These are phyloP conservation scores for Tilletiaria anomala DNA, from an alignment of 1,284 basidiomycete species.

Conservation along the genomic window DNA sequence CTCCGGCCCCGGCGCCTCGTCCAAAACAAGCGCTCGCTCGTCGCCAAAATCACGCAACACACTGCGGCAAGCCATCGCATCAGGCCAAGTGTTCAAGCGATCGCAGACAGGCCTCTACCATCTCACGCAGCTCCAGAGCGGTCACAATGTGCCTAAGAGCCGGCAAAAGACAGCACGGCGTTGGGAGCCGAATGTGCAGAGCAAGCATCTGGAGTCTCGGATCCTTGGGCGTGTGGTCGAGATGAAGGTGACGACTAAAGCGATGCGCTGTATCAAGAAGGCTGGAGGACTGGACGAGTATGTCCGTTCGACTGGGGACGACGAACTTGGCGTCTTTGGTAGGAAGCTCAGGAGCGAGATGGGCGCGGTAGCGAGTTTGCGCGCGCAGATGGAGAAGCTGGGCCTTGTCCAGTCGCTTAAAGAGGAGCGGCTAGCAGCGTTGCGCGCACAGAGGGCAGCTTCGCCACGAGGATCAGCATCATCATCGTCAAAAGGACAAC, in stretches of 20 bases:
- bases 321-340: conserved; percentile 27
- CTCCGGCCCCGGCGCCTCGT: conserved; percentile 26
- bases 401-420: background rate
- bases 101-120: conserved; percentile 36
- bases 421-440: too few species aligned
- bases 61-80: conserved; percentile 6
- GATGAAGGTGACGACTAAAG: conserved; percentile 14
- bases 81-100: conserved; percentile 30
- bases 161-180: conserved; percentile 31
- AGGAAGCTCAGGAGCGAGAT: conserved; percentile 16
- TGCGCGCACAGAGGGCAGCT: too few species aligned
- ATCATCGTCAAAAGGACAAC: too few species aligned
- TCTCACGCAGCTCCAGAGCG: conserved; percentile 26
- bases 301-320: conserved; percentile 18
- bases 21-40: conserved; percentile 26
- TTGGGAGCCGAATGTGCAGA: conserved; percentile 34
- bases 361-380: background rate
- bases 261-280: conserved; percentile 30
- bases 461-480: too few species aligned
- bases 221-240: conserved; percentile 13
- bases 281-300: conserved; percentile 32
- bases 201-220: conserved; percentile 5
- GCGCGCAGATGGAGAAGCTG: background rate
- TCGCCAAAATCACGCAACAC: conserved; percentile 30
- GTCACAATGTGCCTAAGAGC: conserved; percentile 34